These are phyloP conservation scores for Metschnikowia colocasiae DNA, from an alignment of 805 yeast species.

Conservation along the genomic window DNA sequence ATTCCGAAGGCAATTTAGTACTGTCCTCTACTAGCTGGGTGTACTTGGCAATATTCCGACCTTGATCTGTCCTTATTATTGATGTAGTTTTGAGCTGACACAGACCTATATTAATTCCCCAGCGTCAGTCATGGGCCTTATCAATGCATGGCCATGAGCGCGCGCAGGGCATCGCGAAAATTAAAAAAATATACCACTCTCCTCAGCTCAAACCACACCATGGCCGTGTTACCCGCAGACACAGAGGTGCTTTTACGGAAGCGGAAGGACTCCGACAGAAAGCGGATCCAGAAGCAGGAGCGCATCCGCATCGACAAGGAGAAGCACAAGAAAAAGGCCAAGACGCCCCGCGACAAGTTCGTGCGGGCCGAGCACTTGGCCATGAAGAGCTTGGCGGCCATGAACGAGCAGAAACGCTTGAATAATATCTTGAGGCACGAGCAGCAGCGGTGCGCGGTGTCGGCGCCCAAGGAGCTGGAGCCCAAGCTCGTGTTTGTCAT, in stretches of 20 bases:
- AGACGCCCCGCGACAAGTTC: constrained; percentile 47
- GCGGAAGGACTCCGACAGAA: constrained; percentile 73
- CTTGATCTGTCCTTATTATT: too few relatives aligned
- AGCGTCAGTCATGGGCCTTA: too few relatives aligned
- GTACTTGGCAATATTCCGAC: too few relatives aligned
- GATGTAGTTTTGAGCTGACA: too few relatives aligned
- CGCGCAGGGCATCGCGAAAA: constrained; percentile 13
- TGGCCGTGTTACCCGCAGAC: constrained; percentile 57
- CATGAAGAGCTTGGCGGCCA: constrained; percentile 59
- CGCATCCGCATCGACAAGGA: constrained; percentile 49
- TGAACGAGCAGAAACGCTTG: constrained; percentile 66
- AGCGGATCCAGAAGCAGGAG: constrained; percentile 71
- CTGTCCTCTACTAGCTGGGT: too few relatives aligned
- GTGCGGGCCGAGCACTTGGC: constrained; percentile 73
- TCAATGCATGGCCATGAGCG: too few relatives aligned
- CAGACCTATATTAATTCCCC: too few relatives aligned
- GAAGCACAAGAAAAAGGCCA: constrained; percentile 39
- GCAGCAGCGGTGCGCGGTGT: constrained; percentile 15
- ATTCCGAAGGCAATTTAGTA: too few relatives aligned
- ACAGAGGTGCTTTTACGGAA: constrained; percentile 76
- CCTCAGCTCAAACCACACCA: constrained; percentile 9
- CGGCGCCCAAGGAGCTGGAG: constrained; percentile 17
- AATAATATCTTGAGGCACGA: constrained; percentile 58
- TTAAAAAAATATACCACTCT: constrained; percentile 2
- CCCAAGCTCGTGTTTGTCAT: constrained; percentile 58